phyloP scores from a whole-genome alignment of 176 grass and related monocot genomes.

The Paspalum vaginatum region DNA sequence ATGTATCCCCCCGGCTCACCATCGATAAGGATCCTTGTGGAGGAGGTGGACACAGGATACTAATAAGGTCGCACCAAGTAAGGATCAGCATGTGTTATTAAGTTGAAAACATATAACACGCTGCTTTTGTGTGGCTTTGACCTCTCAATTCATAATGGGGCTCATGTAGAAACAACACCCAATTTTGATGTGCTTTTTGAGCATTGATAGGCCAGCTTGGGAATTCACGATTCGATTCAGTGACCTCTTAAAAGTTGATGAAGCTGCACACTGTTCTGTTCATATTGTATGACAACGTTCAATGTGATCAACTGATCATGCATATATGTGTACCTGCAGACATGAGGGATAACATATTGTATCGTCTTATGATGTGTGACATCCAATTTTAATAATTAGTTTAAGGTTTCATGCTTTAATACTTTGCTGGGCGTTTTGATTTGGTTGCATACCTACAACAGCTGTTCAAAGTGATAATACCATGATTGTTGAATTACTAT shows the following conservation, averaged over 20 bases:
- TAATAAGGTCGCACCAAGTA: too few species aligned
- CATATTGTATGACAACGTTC: constrained; percentile 20
- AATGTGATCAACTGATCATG: constrained; percentile 1
- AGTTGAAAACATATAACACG: neutral
- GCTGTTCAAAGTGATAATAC: constrained; percentile 6
- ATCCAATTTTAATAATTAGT: neutral
- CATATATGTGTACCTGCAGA: neutral
- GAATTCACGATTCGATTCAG: neutral
- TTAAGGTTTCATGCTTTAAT: neutral
- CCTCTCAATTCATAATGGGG: neutral
- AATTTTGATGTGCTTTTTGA: neutral
- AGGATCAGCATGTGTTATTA: neutral
- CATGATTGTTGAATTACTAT: neutral
- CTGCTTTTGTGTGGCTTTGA: constrained; percentile 10
- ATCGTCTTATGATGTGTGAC: neutral
- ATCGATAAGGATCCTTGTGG: too few species aligned
- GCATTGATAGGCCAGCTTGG: neutral
- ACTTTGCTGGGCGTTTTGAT: neutral
- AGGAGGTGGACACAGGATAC: too few species aligned
- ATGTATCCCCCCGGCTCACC: too few species aligned
- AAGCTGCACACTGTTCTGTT: neutral
- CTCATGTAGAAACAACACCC: constrained; percentile 5
- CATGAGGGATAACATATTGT: neutral
- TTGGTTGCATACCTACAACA: neutral
- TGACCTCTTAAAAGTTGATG: neutral